Conservation (phyloP, 768 basidiomycete species). For the Boletus reticulatus region DNA sequence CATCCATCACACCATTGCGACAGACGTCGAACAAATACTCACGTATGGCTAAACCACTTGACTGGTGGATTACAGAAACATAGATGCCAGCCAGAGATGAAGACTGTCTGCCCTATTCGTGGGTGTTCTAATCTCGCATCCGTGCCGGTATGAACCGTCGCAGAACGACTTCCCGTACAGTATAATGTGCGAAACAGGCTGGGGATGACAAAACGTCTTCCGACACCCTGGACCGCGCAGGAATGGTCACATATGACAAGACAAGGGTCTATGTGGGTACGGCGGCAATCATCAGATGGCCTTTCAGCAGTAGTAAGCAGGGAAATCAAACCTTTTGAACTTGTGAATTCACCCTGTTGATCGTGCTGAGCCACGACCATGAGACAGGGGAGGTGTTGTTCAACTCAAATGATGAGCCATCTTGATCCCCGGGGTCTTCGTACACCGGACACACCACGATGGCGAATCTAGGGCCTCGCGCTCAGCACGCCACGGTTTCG, state of each 20-base stretch:
- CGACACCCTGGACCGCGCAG: constrained; percentile 60
- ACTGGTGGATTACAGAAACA: constrained; percentile 27
- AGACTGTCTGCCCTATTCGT: constrained; percentile 34
- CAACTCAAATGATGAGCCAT: constrained; percentile 59
- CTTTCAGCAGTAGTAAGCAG: neutral
- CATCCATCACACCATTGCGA: neutral
- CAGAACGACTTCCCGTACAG: constrained; percentile 80
- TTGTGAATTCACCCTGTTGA: constrained; percentile 94
- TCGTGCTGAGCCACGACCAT: constrained; percentile 96
- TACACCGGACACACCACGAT: constrained; percentile 90
- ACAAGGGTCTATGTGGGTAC: constrained; percentile 69
- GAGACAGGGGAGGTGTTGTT: constrained; percentile 70
- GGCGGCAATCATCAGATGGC: constrained; percentile 1
- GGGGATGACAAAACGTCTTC: constrained; percentile 60
- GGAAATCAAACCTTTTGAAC: constrained; percentile 86
- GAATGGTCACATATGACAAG: constrained; percentile 90
- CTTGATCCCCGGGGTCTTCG: constrained; percentile 73
- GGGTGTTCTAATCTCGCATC: constrained; percentile 71
- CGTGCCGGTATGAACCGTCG: constrained; percentile 88
- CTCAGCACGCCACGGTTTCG: neutral
- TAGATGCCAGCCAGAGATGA: constrained; percentile 59
- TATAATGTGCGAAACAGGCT: constrained; percentile 71
- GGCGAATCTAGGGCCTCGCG: constrained; percentile 62
- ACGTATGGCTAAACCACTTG: neutral
- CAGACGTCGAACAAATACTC: neutral